These are phyloP conservation scores for Bombardia bombarda DNA, from an alignment of 495 filamentous ascomycete species.

Conservation along the genomic window DNA sequence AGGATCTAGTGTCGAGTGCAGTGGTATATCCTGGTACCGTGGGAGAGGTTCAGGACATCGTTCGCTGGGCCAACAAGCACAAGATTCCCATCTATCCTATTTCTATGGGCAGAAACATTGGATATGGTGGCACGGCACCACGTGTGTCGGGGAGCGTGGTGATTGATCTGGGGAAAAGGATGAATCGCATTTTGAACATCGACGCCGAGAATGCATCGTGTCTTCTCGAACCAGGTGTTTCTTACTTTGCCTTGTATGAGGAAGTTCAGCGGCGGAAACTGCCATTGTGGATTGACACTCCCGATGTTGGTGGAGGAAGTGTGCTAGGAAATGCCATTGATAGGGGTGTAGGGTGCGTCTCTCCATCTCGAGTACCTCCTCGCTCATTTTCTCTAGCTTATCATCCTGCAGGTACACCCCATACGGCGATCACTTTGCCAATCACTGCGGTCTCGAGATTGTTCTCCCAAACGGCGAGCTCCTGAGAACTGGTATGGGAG, in stretches of 20 bases:
- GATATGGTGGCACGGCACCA: constrained; percentile 50
- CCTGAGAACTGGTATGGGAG: constrained; percentile 52
- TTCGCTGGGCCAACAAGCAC: not conserved
- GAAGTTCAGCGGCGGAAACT: constrained; percentile 37
- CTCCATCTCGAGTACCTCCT: constrained; percentile 8
- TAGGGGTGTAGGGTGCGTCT: constrained; percentile 49
- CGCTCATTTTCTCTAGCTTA: not conserved
- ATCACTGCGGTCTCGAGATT: constrained; percentile 48
- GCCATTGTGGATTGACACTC: constrained; percentile 42
- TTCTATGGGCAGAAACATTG: constrained; percentile 43
- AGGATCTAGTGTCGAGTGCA: constrained; percentile 30
- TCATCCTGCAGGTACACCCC: too few species aligned
- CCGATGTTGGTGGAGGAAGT: constrained; percentile 49
- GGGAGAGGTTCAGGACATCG: not conserved
- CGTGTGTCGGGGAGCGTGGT: constrained; percentile 43
- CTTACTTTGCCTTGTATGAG: constrained; percentile 44
- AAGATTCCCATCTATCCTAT: not conserved
- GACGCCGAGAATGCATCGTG: constrained; percentile 41
- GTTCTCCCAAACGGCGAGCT: constrained; percentile 47
- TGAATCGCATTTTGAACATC: constrained; percentile 46
- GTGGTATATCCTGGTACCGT: not conserved
- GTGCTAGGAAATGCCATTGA: constrained; percentile 49
- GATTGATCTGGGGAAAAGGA: constrained; percentile 43
- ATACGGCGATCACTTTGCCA: constrained; percentile 41
- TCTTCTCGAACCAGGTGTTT: constrained; percentile 52